A percentile compares a stretch with the other conserved stretches of the same genome.
phyloP scores from a whole-genome alignment of 129 eudicot species.

The Gnaphalium uliginosum region DNA sequence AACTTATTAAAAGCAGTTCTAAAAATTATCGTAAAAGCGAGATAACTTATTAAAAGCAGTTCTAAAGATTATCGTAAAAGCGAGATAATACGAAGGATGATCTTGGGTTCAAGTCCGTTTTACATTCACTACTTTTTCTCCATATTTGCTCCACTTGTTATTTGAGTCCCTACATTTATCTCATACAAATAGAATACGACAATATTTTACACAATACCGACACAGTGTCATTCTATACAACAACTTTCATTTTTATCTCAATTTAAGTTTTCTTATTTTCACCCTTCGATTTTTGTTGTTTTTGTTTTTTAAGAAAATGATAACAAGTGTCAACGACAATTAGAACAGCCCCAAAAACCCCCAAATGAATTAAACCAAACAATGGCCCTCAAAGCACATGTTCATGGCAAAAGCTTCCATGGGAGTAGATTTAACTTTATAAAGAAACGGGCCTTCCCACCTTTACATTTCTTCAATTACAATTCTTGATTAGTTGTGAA shows the following conservation, averaged over 20 bases:
- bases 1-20: no score
- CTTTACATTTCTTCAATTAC: slow-evolving; percentile 18
- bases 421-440: slow-evolving; percentile 27
- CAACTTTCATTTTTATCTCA: no score
- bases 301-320: not conserved
- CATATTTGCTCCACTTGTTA: not conserved
- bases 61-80: no score
- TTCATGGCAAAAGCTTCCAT: slow-evolving; percentile 30
- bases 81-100: no score
- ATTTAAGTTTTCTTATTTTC: no score
- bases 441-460: slow-evolving; percentile 23
- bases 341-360: slow-evolving; percentile 31
- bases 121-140: not conserved
- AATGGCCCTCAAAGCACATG: slow-evolving; percentile 44
- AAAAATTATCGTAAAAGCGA: no score
- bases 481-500: slow-evolving; percentile 29
- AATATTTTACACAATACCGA: not conserved
- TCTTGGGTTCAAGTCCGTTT: not conserved
- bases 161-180: not conserved
- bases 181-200: not conserved
- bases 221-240: no score
- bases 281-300: no score
- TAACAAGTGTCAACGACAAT: slow-evolving; percentile 26
- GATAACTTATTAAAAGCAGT: no score
- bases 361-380: slow-evolving; percentile 29